Evolutionary conservation across 2,329 filamentous ascomycete species (phyloP).

Genomic region (Ceratocystis diversiconidia): DNA sequence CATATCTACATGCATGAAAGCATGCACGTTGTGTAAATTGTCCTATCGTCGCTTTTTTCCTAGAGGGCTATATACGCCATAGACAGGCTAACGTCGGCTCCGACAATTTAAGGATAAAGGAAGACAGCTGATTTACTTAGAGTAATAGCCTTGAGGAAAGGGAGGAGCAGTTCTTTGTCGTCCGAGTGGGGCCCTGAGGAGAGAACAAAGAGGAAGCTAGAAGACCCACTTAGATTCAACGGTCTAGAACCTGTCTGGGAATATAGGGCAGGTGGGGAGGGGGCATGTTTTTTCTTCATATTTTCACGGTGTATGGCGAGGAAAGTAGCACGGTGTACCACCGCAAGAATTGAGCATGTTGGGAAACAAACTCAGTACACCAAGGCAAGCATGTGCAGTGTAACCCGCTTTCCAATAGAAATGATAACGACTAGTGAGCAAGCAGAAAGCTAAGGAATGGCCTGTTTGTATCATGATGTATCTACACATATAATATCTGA

Average conservation of each 20-base stretch:
- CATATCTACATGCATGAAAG: not conserved
- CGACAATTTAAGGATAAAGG: not conserved
- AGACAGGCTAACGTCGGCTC: not conserved
- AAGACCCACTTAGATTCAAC: not conserved
- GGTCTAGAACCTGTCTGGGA: not conserved
- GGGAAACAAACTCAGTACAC: not conserved
- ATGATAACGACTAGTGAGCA: not conserved
- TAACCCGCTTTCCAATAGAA: not conserved
- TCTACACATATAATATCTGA: not conserved
- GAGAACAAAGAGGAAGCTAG: conserved; percentile 2
- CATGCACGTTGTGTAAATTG: not conserved
- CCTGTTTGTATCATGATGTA: not conserved
- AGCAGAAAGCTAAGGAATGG: not conserved
- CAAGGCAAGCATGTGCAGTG: not conserved
- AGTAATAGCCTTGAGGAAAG: not conserved
- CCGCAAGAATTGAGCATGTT: not conserved
- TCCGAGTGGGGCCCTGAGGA: not conserved
- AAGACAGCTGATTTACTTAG: not conserved
- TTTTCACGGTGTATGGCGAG: not conserved
- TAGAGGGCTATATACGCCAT: not conserved
- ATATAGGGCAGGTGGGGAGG: not conserved
- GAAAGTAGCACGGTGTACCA: not conserved
- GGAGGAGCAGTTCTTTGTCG: not conserved
- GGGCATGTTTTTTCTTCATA: not conserved
- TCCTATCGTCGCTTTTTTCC: not conserved